Conservation (phyloP, 2,329 filamentous ascomycete species). For the Aspergillus glaucus region DNA sequence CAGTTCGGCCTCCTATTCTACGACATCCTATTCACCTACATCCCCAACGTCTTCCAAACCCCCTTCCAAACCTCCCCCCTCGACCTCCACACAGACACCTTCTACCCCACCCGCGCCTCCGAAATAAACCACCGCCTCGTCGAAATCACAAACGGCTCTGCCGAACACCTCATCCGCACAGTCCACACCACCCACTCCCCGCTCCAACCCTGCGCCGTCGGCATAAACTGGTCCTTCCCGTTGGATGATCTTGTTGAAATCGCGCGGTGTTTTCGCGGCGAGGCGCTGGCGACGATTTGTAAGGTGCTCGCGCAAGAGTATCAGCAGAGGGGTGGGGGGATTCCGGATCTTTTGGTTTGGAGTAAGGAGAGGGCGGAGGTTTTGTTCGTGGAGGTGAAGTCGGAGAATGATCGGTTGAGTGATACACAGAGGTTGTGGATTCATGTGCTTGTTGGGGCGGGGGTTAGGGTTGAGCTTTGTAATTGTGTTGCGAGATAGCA, state of each 20-base stretch:
- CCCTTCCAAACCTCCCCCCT: constrained; percentile 89
- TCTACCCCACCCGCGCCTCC: constrained; percentile 76
- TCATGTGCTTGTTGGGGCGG: constrained; percentile 79
- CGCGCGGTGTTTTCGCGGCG: constrained; percentile 68
- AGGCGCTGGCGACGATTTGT: constrained; percentile 75
- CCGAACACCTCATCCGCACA: constrained; percentile 57
- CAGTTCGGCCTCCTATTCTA: constrained; percentile 80
- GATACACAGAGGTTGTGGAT: constrained; percentile 97
- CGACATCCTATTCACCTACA: constrained; percentile 85
- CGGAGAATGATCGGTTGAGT: constrained; percentile 84
- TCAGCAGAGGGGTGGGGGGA: constrained; percentile 72
- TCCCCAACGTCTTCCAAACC: constrained; percentile 96
- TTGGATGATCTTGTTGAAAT: constrained; percentile 74
- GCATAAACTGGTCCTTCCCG: constrained; percentile 84
- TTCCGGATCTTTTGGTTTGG: constrained; percentile 93
- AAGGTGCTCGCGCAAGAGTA: constrained; percentile 97
- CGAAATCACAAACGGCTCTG: constrained; percentile 78
- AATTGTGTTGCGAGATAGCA: constrained; percentile 55
- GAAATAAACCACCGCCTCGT: constrained; percentile 85
- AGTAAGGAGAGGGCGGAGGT: constrained; percentile 54
- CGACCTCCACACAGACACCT: constrained; percentile 87
- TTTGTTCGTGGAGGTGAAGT: constrained; percentile 76
- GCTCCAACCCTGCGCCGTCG: constrained; percentile 76
- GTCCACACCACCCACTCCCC: constrained; percentile 65
- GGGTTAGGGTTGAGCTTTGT: constrained; percentile 77